Evolutionary conservation across 805 yeast species (phyloP).

Genomic region (Barnettozyma siamensis): DNA sequence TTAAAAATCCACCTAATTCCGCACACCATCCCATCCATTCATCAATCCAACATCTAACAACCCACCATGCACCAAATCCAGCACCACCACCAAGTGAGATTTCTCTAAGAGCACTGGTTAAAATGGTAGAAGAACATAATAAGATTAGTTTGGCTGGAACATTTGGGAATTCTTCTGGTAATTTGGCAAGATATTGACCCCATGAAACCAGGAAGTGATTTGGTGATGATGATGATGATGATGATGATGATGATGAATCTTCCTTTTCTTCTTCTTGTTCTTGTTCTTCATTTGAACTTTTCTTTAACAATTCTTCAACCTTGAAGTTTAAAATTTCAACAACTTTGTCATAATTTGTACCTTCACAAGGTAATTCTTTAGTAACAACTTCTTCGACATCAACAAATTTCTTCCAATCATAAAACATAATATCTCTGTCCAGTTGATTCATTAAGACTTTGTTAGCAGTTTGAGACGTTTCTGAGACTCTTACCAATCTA

Average conservation of each 20-base stretch:
- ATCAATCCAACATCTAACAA: slow-evolving; percentile 67
- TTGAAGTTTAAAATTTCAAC: slow-evolving; percentile 32
- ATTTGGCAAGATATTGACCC: slow-evolving; percentile 32
- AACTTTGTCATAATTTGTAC: slow-evolving; percentile 28
- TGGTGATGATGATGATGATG: too few species aligned
- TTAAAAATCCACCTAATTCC: slow-evolving; percentile 52
- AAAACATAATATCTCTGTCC: slow-evolving; percentile 45
- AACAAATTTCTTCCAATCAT: slow-evolving; percentile 51
- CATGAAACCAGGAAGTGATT: slow-evolving; percentile 18
- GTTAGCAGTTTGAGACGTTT: slow-evolving; percentile 46
- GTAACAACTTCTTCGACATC: slow-evolving; percentile 39
- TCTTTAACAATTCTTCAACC: slow-evolving; percentile 28
- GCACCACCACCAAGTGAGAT: slow-evolving; percentile 52
- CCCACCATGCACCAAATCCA: slow-evolving; percentile 73
- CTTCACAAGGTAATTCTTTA: slow-evolving; percentile 48
- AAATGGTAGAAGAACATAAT: slow-evolving; percentile 44
- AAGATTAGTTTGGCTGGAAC: slow-evolving; percentile 51
- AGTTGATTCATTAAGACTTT: slow-evolving; percentile 37
- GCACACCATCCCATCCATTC: slow-evolving; percentile 66
- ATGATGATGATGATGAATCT: too few species aligned
- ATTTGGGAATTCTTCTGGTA: slow-evolving; percentile 44
- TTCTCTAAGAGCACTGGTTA: slow-evolving; percentile 57
- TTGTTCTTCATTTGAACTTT: slow-evolving; percentile 4
- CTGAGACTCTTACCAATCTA: slow-evolving; percentile 48
- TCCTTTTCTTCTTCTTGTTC: slow-evolving; percentile 2